Conservation (phyloP, 768 basidiomycete genomes). For the Xanthoconium stramineum region DNA sequence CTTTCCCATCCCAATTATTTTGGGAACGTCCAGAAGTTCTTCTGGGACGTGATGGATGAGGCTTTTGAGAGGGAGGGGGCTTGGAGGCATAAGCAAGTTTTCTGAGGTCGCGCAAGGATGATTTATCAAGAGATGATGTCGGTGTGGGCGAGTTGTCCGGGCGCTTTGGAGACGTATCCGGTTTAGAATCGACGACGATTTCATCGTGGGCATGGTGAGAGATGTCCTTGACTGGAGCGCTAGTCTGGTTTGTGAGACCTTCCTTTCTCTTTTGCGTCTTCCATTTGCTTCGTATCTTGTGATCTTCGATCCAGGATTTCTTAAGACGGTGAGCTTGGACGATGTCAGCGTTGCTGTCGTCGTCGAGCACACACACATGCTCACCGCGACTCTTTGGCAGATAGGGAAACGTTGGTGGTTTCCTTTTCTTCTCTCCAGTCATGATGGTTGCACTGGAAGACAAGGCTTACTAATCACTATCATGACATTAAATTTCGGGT, state of each 20-base stretch:
- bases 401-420: slow-evolving; percentile 70
- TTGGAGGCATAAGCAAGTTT: slow-evolving; percentile 59
- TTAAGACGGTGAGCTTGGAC: slow-evolving; percentile 74
- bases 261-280: slow-evolving; percentile 62
- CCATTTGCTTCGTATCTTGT: slow-evolving; percentile 79
- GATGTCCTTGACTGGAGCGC: neutral
- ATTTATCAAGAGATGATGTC: slow-evolving; percentile 9
- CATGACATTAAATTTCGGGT: slow-evolving; percentile 24
- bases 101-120: slow-evolving; percentile 57
- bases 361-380: slow-evolving; percentile 3
- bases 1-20: slow-evolving; percentile 29
- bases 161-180: neutral
- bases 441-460: neutral
- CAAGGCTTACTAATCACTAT: slow-evolving; percentile 25
- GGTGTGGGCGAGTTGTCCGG: neutral
- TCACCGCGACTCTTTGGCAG: slow-evolving; percentile 61
- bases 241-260: slow-evolving; percentile 25
- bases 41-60: slow-evolving; percentile 38
- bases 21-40: slow-evolving; percentile 10
- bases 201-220: neutral
- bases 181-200: neutral
- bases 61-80: slow-evolving; percentile 57
- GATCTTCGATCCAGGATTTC: slow-evolving; percentile 71
- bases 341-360: neutral
- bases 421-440: slow-evolving; percentile 34